A percentile compares a stretch with the other conserved stretches of the same genome.
Conservation (phyloP, 768 basidiomycete genomes). For the Arthromyces matolae region DNA sequence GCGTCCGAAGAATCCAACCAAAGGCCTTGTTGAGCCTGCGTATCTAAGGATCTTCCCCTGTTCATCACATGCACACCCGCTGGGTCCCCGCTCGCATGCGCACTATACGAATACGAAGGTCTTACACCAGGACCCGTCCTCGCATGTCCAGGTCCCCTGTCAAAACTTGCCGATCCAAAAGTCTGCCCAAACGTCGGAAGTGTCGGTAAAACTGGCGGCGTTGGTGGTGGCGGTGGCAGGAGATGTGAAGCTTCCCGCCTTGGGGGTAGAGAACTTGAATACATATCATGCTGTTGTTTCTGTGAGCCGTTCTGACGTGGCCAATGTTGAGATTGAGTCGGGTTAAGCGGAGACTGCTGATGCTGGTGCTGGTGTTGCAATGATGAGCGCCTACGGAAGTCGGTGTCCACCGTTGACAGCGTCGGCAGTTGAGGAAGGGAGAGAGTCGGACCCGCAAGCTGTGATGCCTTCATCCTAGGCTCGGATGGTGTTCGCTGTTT, state of each 20-base stretch:
- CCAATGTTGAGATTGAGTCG: slow-evolving; percentile 7
- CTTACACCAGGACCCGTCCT: neutral
- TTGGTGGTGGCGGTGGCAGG: too few relatives aligned
- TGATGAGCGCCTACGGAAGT: neutral
- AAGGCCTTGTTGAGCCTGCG: too few relatives aligned
- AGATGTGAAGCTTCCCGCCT: too few relatives aligned
- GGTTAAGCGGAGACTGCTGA: neutral
- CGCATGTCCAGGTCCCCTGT: neutral
- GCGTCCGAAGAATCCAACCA: neutral
- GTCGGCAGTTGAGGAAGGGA: neutral
- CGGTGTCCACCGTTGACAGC: neutral
- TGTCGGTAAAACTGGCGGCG: neutral
- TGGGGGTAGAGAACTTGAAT: neutral
- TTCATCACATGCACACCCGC: neutral
- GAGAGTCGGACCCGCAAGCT: neutral
- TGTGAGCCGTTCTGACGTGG: neutral
- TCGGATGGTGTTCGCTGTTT: neutral
- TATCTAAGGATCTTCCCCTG: neutral
- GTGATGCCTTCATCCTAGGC: neutral
- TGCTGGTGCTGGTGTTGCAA: neutral
- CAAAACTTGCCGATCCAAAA: neutral
- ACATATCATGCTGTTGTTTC: neutral
- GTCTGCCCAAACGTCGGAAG: slow-evolving; percentile 1
- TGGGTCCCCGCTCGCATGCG: neutral
- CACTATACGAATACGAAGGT: neutral